Percentiles rank a stretch among this genome's conserved stretches.
Conservation (phyloP, 2,329 filamentous ascomycete species). For the Diplodia mutila region DNA sequence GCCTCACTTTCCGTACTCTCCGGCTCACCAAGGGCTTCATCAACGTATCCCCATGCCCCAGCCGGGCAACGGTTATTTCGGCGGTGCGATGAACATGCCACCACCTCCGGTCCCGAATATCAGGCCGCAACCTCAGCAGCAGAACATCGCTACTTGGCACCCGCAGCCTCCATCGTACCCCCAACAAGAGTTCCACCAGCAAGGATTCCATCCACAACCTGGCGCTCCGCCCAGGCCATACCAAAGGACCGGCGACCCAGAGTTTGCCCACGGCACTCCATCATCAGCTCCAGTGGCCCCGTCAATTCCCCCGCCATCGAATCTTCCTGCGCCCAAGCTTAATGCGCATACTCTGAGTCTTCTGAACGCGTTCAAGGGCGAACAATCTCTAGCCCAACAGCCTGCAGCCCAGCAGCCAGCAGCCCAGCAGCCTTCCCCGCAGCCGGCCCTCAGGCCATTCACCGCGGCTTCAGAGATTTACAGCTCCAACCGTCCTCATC, state of each 20-base stretch:
- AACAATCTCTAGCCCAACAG: slow-evolving; percentile 24
- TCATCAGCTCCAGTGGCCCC: slow-evolving; percentile 43
- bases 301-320: slow-evolving; percentile 58
- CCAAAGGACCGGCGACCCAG: slow-evolving; percentile 47
- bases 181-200: slow-evolving; percentile 24
- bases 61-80: slow-evolving; percentile 2
- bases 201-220: slow-evolving; percentile 7
- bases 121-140: slow-evolving; percentile 33
- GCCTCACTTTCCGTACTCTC: slow-evolving; percentile 54
- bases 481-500: slow-evolving; percentile 9
- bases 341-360: slow-evolving; percentile 62
- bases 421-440: slow-evolving; percentile 30
- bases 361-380: slow-evolving; percentile 60
- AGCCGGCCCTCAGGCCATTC: slow-evolving; percentile 24
- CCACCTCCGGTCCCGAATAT: slow-evolving; percentile 26
- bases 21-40: slow-evolving; percentile 37
- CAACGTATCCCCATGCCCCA: slow-evolving; percentile 14
- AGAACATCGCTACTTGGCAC: slow-evolving; percentile 22
- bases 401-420: slow-evolving; percentile 31
- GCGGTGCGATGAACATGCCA: slow-evolving; percentile 15
- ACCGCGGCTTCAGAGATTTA: slow-evolving; percentile 26
- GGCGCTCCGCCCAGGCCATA: slow-evolving; percentile 47
- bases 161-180: slow-evolving; percentile 26
- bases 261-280: slow-evolving; percentile 44
- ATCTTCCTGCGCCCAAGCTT: slow-evolving; percentile 61